These are phyloP conservation scores for Geum urbanum DNA, from an alignment of 306 rosid species.

Conservation along the genomic window DNA sequence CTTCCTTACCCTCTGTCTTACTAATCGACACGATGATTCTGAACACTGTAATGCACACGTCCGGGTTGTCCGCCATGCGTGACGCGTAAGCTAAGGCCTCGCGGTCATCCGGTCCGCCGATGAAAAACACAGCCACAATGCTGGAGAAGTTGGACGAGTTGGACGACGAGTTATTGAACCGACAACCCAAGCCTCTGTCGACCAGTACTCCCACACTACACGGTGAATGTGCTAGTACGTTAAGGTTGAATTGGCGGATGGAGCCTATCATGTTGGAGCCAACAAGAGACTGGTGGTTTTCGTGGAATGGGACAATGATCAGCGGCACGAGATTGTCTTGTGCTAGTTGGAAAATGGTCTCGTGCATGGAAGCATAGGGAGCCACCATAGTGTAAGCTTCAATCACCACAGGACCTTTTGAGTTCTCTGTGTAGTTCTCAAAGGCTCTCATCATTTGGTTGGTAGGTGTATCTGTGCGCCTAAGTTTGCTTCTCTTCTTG, in stretches of 20 bases:
- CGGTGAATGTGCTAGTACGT: conserved; percentile 26
- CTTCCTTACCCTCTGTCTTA: not conserved
- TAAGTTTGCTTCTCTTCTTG: conserved; percentile 10
- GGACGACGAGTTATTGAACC: not conserved
- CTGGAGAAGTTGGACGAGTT: not conserved
- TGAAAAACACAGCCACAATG: conserved; percentile 39
- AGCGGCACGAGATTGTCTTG: conserved; percentile 39
- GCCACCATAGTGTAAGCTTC: conserved; percentile 43
- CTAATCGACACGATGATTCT: conserved; percentile 19
- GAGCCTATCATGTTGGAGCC: not conserved
- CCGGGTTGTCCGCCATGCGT: conserved; percentile 33
- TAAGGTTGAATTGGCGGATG: conserved; percentile 35
- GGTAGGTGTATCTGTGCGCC: conserved; percentile 22
- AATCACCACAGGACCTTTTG: conserved; percentile 29
- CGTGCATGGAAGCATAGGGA: conserved; percentile 56
- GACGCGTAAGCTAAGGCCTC: conserved; percentile 50
- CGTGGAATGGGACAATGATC: conserved; percentile 52
- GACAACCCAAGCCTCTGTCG: conserved; percentile 29
- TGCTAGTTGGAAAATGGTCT: conserved; percentile 34
- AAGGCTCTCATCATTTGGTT: conserved; percentile 54
- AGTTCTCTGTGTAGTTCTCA: conserved; percentile 40
- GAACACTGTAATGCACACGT: conserved; percentile 25
- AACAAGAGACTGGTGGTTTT: not conserved
- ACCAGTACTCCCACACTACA: conserved; percentile 66
- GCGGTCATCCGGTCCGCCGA: conserved; percentile 58